Evolutionary conservation across 495 filamentous ascomycete species (phyloP), one percentile per base, ranked within the genome.

Genomic region (Darksidea phi): DNA sequence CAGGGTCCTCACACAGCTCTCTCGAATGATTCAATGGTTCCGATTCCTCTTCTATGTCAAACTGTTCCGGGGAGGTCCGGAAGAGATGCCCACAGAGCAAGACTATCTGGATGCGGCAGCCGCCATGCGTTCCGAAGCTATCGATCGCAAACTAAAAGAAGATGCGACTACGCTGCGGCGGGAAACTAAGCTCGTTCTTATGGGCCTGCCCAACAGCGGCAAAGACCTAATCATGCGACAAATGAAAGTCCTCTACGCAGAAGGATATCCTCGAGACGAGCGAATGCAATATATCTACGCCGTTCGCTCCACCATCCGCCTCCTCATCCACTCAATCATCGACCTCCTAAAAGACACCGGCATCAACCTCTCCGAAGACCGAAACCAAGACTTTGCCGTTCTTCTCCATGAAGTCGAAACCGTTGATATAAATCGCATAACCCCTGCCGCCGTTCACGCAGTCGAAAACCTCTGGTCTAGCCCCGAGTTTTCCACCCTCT

Each of bases 151-250:
- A 47, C 28, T 66, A 10, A 51, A 66, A 48, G 56, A 60, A 51
- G 63, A 66, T 18, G 63, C 63, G 0, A 61, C 63, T 15, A 48
- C 24, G 15, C 52, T 61, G 34, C 41, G 57, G 2, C 49, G 63
- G 21, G 63, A 66, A 43, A 66, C 63, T 17, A 66, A 66, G 46
- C 50, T 66, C n/a, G 57, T 66, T 17, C 47, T 66, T 2, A 46
- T 66, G 28, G 63, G 63, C 10, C 25, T 24, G 23, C 25, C 24
- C 18, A 52, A 52, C 37, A 56, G 56, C 50, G 63, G 63, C 2
- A 66, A 66, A 53, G 63, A 66, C 25, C 51, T 66, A 2, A 66
- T 66, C 42, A 66, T 61, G 63, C 18, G 63, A 17, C 63, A 66
- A 51, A 66, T 66, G 50, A 57, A 66, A 34, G 56, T 60, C 2